Evolutionary conservation across 345 rosid genomes (phyloP).

Genomic region (Acer campestre): DNA sequence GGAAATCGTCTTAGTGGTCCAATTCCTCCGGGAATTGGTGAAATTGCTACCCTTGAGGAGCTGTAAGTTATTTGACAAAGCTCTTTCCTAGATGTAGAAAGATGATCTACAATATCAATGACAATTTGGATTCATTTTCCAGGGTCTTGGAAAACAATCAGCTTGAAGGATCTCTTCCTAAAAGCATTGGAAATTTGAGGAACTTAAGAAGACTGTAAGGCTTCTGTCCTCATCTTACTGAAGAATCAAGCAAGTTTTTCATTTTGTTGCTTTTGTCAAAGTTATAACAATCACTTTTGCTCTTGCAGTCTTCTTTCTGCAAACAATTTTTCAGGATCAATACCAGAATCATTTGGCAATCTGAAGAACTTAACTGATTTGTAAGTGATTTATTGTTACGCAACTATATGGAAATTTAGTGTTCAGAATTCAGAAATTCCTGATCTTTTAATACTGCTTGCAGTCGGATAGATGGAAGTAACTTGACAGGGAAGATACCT

Average conservation of each 20-base stretch:
- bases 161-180: constrained; percentile 64
- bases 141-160: constrained; percentile 71
- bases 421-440: background rate
- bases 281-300: background rate
- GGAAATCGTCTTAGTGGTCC: constrained; percentile 74
- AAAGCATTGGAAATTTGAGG: constrained; percentile 61
- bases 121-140: constrained; percentile 19
- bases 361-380: constrained; percentile 68
- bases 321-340: constrained; percentile 69
- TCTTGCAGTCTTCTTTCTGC: constrained; percentile 62
- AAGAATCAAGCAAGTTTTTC: background rate
- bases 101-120: background rate
- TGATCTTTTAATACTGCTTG: constrained; percentile 16
- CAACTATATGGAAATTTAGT: background rate
- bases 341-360: constrained; percentile 69
- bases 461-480: constrained; percentile 83
- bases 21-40: constrained; percentile 63
- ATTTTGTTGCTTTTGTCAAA: background rate
- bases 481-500: constrained; percentile 74
- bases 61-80: constrained; percentile 50
- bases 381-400: constrained; percentile 47
- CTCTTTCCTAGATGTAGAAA: background rate
- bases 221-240: background rate
- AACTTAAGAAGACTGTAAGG: constrained; percentile 57
- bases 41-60: constrained; percentile 47